These are phyloP conservation scores for Tetrapisispora fleetii DNA, from an alignment of 805 yeast species.

Conservation along the genomic window DNA sequence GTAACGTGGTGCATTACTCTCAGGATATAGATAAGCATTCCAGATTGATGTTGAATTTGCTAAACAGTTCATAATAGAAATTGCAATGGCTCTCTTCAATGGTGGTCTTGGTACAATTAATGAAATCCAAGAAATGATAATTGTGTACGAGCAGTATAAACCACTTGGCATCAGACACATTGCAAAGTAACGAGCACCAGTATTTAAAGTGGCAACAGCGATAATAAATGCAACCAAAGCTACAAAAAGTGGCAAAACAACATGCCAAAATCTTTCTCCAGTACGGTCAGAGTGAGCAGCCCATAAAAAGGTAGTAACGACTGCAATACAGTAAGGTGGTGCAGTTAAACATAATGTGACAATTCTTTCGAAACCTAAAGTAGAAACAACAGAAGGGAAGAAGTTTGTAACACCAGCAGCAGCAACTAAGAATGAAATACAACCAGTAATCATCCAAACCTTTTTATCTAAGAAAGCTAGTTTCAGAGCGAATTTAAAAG, in stretches of 20 bases:
- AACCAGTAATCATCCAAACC: conserved; percentile 32
- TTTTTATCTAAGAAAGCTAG: conserved; percentile 24
- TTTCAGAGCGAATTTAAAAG: conserved; percentile 28
- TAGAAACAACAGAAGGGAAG: conserved; percentile 51
- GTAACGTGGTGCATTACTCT: conserved; percentile 37
- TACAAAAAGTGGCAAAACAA: conserved; percentile 33
- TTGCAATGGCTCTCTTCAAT: conserved; percentile 46
- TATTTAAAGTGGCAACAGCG: conserved; percentile 40
- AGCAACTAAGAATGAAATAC: conserved; percentile 38
- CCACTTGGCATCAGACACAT: conserved; percentile 53
- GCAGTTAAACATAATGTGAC: conserved; percentile 48
- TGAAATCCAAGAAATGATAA: conserved; percentile 46
- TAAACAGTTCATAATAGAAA: conserved; percentile 47
- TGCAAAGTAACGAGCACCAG: conserved; percentile 49
- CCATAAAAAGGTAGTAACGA: conserved; percentile 40
- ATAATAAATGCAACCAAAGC: conserved; percentile 22
- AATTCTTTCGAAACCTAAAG: conserved; percentile 41
- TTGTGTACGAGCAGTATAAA: conserved; percentile 44
- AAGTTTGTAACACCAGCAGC: conserved; percentile 54
- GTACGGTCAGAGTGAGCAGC: conserved; percentile 47
- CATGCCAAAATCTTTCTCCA: conserved; percentile 46
- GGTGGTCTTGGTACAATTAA: conserved; percentile 50
- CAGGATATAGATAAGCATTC: conserved; percentile 44
- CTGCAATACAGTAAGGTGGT: conserved; percentile 48
- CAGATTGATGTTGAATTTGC: conserved; percentile 49